Evolutionary conservation across 441 rosid genomes (phyloP).

Genomic region (Dalechampia spathulata): DNA sequence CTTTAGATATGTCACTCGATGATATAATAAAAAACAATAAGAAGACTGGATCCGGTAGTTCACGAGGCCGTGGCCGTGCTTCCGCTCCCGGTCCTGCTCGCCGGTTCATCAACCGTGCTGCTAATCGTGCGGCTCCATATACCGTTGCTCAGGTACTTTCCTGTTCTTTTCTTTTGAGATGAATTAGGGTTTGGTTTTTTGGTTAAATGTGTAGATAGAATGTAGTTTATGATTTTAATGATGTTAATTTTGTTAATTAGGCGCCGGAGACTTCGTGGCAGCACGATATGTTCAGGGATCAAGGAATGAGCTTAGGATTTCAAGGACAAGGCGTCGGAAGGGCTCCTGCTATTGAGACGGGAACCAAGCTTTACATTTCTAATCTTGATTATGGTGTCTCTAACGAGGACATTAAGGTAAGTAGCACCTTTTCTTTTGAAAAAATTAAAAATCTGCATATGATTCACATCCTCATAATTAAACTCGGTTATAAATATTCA

Average conservation of each 20-base stretch:
- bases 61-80: constrained; percentile 58
- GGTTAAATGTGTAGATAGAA: constrained; percentile 2
- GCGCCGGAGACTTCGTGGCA: constrained; percentile 87
- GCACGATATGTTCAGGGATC: constrained; percentile 74
- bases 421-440: too few relatives aligned
- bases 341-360: constrained; percentile 69
- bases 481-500: too few relatives aligned
- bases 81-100: constrained; percentile 78
- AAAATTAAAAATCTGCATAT: too few relatives aligned
- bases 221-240: too few relatives aligned
- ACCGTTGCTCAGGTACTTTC: constrained; percentile 41
- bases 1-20: constrained; percentile 92
- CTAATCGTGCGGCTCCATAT: constrained; percentile 63
- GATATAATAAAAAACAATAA: constrained; percentile 79
- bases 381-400: constrained; percentile 90
- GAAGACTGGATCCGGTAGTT: constrained; percentile 49
- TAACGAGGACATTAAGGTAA: constrained; percentile 92
- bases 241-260: constrained; percentile 24
- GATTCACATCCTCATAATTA: too few relatives aligned
- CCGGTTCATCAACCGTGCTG: constrained; percentile 51
- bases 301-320: too few relatives aligned
- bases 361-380: constrained; percentile 87
- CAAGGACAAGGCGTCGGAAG: constrained; percentile 30
- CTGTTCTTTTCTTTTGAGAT: neutral
- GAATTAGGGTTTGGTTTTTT: neutral